Evolutionary conservation across 1,284 basidiomycete species (phyloP), one percentile per base, ranked within the genome.

Genomic region (Sanguinoderma infundibulare): DNA sequence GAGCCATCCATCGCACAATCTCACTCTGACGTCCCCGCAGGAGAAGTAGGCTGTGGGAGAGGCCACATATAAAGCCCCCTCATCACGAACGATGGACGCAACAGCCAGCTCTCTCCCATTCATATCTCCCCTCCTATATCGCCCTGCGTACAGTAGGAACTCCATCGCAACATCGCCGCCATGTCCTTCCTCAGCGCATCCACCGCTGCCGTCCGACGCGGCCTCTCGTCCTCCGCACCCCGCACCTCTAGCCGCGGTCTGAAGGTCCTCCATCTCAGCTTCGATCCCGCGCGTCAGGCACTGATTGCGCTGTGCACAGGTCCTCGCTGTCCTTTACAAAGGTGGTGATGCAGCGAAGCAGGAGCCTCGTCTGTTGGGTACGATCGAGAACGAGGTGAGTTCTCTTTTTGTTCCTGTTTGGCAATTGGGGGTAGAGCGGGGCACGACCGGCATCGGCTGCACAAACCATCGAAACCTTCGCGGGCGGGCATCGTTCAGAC

Each of bases 361-460:
- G 69, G 92, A 97, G 78, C 86, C 92, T 53, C 87, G 91, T 73
- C 89, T 98, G 35, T 84, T 97, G 53, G 96, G 95, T 57, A 95
- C 96, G 12, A 84, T 89, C 61, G 94, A 98, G 80, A 98, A 98
- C 81, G 84, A 87, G 80, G 89, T 87, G 46, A 46, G 42, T 14
- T 26, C 12, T 3, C 24, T 34, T 1, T 14, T 1, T 46, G 5
- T 26, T 46, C 24, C 14, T 26, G 42, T 15, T 15, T 26, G 5
- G 24, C 14, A 26, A 12, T 26, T 14, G 10, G 22, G 42, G 22
- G 24, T 5, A 44, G 42, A 44, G 15, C 2, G 22, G 22, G 2
- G 42, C n/a, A 26, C 22, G 42, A n/a, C n/a, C n/a, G n/a, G n/a
- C n/a, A n/a, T n/a, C n/a, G n/a, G n/a, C n/a, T 53, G 72, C 34